These are phyloP conservation scores for Fusarium burgessii DNA, from an alignment of 2,329 filamentous ascomycete genomes.

Conservation along the genomic window DNA sequence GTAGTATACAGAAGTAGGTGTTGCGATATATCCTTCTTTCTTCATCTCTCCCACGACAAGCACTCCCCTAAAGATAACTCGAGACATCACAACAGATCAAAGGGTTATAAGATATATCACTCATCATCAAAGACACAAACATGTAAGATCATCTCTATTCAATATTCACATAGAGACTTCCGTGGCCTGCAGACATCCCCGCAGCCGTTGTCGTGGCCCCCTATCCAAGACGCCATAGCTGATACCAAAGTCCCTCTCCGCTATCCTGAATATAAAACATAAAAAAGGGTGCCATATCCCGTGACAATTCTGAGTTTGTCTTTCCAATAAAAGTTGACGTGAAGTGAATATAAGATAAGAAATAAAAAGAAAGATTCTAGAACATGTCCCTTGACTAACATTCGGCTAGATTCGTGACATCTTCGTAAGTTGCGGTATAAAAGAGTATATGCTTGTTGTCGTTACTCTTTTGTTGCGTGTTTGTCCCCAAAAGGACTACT, in stretches of 20 bases:
- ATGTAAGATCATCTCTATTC: slow-evolving; percentile 47
- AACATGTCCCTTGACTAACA: slow-evolving; percentile 20
- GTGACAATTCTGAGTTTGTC: slow-evolving; percentile 35
- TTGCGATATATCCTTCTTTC: not conserved
- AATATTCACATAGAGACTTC: slow-evolving; percentile 43
- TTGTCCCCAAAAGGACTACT: slow-evolving; percentile 69
- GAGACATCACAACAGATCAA: not conserved
- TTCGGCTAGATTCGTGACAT: slow-evolving; percentile 40
- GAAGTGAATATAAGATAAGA: slow-evolving; percentile 37
- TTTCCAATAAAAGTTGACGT: slow-evolving; percentile 45
- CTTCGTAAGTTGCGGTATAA: slow-evolving; percentile 33
- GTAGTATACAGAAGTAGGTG: not conserved
- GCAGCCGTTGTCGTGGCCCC: slow-evolving; percentile 46
- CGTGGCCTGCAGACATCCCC: slow-evolving; percentile 46
- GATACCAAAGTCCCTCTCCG: slow-evolving; percentile 42
- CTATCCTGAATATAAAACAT: slow-evolving; percentile 40
- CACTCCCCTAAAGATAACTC: not conserved
- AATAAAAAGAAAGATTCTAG: slow-evolving; percentile 28
- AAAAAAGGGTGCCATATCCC: slow-evolving; percentile 44
- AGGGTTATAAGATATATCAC: not conserved
- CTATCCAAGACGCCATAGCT: slow-evolving; percentile 48
- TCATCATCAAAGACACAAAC: not conserved
- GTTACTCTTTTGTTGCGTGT: slow-evolving; percentile 65
- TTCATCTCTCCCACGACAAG: not conserved
- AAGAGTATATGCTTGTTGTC: slow-evolving; percentile 2